Conservation (phyloP, 306 rosid genomes). For the Vigna reflexopilosa region DNA sequence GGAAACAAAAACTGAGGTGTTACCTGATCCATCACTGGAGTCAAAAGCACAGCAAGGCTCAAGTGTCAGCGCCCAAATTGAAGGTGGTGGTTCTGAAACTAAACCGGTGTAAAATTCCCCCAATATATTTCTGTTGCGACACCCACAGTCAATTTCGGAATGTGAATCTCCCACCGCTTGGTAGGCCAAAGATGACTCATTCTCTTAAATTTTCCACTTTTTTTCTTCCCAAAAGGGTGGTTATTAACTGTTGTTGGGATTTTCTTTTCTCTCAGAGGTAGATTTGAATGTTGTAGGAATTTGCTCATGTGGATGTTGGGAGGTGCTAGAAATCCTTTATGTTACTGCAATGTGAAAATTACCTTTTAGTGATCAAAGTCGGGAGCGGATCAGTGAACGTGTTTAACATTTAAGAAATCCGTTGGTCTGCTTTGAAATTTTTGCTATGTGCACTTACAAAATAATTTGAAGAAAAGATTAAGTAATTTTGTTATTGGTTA, state of each 20-base stretch:
- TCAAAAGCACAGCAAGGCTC: conserved; percentile 32
- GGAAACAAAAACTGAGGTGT: conserved; percentile 27
- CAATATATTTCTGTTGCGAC: background rate
- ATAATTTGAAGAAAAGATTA: too few relatives aligned
- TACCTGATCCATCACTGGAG: conserved; percentile 20
- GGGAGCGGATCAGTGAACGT: background rate
- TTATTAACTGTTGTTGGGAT: conserved; percentile 19
- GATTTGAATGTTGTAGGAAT: conserved; percentile 16
- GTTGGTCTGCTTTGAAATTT: background rate
- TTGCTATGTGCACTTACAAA: too few relatives aligned
- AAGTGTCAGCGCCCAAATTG: conserved; percentile 34
- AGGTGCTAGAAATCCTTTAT: background rate
- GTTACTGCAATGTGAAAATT: background rate
- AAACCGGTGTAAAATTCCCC: conserved; percentile 19
- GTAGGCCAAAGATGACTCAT: conserved; percentile 12
- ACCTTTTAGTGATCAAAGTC: background rate
- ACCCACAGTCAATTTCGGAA: conserved; percentile 3
- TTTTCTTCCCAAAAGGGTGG: background rate
- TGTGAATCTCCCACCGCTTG: conserved; percentile 32
- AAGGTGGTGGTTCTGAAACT: conserved; percentile 41
- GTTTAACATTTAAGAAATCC: background rate
- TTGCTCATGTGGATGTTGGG: conserved; percentile 28
- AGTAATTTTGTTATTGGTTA: too few relatives aligned
- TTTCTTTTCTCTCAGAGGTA: background rate
- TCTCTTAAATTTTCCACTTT: background rate